Base-by-base conservation (phyloP, 345 rosid genomes). In the Rhizophora apiculata region DNA sequence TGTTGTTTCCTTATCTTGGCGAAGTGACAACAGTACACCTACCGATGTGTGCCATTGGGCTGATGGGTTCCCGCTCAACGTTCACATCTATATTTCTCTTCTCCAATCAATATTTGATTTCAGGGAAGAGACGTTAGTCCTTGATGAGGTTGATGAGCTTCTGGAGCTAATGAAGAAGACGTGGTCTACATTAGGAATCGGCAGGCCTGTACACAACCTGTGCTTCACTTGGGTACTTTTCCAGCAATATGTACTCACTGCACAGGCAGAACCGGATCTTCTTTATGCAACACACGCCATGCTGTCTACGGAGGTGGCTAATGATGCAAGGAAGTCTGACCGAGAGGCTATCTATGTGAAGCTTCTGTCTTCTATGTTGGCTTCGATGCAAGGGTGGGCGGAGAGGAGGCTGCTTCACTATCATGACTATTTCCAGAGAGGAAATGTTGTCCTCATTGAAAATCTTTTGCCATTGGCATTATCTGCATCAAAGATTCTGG, bases 121-220 rank as follows among this genome's bases (percentile, higher is more conserved):
- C 13, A 76, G 91, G 69, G 96, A 94, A 5, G 97, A 91, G 78
- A 94, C 92, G 0, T 68, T 83, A 34, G 97, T 94, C 60, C 89
- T 91, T 0, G 96, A 94, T n/a, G 99, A 92, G 85, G 89, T 92
- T 8, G 99, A 94, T 48, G 96, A 91, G 78, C 90, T 94, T 36
- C 65, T 88, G 2, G 96, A 94, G 74, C 75, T 94, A 26, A 89
- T 94, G 82, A 94, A 87, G 82, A 94, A 92, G 76, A 92, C 99
- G 6, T 94, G 99, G 99, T 74, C 89, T 15, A 88, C 89, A 21
- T 64, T 92, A 46, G 97, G 96, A 62, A 89, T 94, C 78, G 84
- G 79, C 51, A 64, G 86, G 71, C 78, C 87, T 0, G 77, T 89
- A 8, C 99, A 94, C 75, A 92, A 88, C 55, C 52, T 86, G 7